Percentiles rank a stretch among this genome's conserved stretches.
phyloP scores from a whole-genome alignment of 768 basidiomycete species.

The Russula earlei region DNA sequence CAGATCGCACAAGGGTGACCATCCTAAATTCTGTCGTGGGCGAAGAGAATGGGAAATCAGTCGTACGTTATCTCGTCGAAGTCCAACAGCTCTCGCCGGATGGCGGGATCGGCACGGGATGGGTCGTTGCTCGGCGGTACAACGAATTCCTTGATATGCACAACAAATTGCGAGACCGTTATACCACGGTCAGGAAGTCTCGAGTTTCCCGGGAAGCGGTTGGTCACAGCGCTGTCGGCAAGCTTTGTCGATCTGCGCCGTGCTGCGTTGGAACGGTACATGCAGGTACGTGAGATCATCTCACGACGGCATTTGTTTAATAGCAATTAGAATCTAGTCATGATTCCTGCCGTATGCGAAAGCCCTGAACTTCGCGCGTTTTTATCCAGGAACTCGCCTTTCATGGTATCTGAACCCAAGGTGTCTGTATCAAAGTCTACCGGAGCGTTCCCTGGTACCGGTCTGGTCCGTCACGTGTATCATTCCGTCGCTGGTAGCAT shows the following conservation, averaged over 20 bases:
- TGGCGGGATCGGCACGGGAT: constrained; percentile 72
- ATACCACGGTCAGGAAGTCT: constrained; percentile 53
- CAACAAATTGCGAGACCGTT: constrained; percentile 72
- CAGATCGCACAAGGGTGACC: constrained; percentile 73
- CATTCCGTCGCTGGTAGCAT: constrained; percentile 89
- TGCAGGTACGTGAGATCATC: constrained; percentile 52
- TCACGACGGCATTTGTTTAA: background rate
- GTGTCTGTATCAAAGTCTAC: constrained; percentile 32
- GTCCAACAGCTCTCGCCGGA: constrained; percentile 81
- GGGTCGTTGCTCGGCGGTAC: constrained; percentile 90
- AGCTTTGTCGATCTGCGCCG: constrained; percentile 79
- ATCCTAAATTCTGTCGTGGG: constrained; percentile 78
- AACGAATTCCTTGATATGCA: constrained; percentile 93
- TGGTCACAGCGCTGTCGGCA: constrained; percentile 81
- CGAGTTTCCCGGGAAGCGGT: constrained; percentile 90
- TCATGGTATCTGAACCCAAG: constrained; percentile 48
- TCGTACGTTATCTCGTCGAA: constrained; percentile 87
- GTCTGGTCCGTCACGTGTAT: constrained; percentile 80
- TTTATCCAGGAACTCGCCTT: constrained; percentile 80
- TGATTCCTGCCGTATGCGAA: constrained; percentile 67
- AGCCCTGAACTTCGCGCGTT: constrained; percentile 77
- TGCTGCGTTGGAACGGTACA: constrained; percentile 74
- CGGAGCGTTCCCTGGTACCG: constrained; percentile 52
- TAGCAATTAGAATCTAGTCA: constrained; percentile 51
- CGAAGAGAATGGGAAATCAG: constrained; percentile 80